phyloP scores from a whole-genome alignment of 164 flowering plant species.

The Macadamia tetraphylla region DNA sequence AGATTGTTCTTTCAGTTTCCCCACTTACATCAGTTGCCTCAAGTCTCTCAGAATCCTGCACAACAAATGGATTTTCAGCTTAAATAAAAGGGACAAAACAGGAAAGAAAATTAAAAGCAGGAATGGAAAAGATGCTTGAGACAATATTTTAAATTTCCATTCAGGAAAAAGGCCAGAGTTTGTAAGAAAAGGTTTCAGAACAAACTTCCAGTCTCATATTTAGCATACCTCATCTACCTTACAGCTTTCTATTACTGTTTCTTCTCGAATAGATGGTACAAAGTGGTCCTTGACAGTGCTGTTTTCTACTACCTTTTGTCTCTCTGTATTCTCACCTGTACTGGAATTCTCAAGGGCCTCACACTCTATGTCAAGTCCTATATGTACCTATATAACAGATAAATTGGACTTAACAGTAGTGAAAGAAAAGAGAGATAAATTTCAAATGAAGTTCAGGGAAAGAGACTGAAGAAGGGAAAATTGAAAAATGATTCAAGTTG shows the following conservation, averaged over 20 bases:
- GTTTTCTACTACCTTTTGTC: constrained; percentile 1
- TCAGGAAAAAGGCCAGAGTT: no score
- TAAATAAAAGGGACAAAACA: neutral
- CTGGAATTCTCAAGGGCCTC: neutral
- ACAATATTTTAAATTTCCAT: neutral
- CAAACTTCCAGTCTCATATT: neutral
- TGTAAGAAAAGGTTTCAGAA: no score
- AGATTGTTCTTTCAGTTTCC: constrained; percentile 5
- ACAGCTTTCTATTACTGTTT: neutral
- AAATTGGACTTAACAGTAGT: no score
- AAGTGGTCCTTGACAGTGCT: neutral
- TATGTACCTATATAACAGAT: no score
- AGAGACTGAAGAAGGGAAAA: no score
- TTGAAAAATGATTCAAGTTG: no score
- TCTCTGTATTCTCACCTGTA: neutral
- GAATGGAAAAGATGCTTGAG: neutral
- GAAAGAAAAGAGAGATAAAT: neutral
- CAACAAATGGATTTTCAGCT: neutral
- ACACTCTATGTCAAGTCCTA: neutral
- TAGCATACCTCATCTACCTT: constrained; percentile 5
- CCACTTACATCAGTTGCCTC: neutral
- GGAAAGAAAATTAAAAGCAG: neutral
- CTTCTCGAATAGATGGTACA: neutral
- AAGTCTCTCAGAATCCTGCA: neutral
- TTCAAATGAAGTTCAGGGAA: neutral